Conservation (phyloP, 768 basidiomycete species). For the Russula dissimulans region DNA sequence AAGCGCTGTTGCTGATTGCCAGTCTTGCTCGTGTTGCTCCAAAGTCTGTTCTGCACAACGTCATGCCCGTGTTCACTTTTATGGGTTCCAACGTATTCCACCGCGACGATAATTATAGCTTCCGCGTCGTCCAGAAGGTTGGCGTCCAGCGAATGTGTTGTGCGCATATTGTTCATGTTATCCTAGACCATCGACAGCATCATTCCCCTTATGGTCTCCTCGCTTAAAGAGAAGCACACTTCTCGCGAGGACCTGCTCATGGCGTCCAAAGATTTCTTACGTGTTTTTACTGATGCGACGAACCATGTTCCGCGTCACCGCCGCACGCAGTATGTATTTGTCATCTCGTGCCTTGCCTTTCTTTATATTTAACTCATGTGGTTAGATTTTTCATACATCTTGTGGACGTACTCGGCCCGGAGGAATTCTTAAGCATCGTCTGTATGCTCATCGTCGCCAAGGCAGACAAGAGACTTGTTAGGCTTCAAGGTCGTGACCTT, state of each 20-base stretch:
- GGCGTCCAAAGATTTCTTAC: constrained; percentile 71
- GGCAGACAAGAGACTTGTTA: constrained; percentile 54
- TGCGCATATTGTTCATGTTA: background rate
- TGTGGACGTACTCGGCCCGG: constrained; percentile 67
- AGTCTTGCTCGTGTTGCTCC: constrained; percentile 76
- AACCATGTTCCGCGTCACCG: constrained; percentile 90
- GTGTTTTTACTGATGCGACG: constrained; percentile 89
- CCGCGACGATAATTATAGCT: constrained; percentile 91
- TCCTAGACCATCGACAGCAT: constrained; percentile 83
- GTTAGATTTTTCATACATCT: constrained; percentile 83
- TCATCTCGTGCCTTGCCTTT: background rate
- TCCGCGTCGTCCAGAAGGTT: constrained; percentile 90
- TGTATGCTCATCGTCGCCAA: constrained; percentile 82
- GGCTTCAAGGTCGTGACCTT: constrained; percentile 53
- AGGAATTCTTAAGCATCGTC: constrained; percentile 74
- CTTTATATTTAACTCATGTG: background rate
- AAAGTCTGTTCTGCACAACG: constrained; percentile 84
- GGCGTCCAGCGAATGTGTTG: constrained; percentile 1
- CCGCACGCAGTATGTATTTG: constrained; percentile 59
- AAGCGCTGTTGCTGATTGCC: constrained; percentile 82
- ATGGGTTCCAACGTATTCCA: constrained; percentile 99
- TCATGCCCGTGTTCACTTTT: constrained; percentile 99
- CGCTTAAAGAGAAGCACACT: constrained; percentile 51
- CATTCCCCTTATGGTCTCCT: constrained; percentile 85
- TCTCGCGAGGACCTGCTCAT: constrained; percentile 53